phyloP scores from a whole-genome alignment of 2,329 filamentous ascomycete species.

The Hymenoscyphus salicellus region DNA sequence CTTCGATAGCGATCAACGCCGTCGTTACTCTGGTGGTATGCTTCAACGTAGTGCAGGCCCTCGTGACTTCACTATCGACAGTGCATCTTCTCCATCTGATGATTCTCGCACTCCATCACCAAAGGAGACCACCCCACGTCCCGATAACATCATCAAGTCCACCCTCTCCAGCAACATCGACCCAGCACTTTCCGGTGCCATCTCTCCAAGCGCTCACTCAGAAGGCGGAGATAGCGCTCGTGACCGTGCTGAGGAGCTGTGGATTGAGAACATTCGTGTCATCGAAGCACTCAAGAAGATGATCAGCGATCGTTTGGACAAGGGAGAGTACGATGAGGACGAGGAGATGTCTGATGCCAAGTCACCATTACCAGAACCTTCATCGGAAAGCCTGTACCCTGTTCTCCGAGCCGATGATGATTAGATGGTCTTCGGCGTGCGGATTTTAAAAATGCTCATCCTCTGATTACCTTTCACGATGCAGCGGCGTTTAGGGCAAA shows the following conservation, averaged over 20 bases:
- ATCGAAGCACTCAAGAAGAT: slow-evolving; percentile 61
- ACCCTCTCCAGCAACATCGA: slow-evolving; percentile 33
- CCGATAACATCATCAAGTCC: slow-evolving; percentile 44
- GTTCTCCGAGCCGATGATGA: slow-evolving; percentile 15
- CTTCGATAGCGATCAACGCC: slow-evolving; percentile 61
- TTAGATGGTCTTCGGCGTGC: slow-evolving; percentile 1
- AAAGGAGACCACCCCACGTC: slow-evolving; percentile 30
- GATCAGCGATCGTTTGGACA: slow-evolving; percentile 55
- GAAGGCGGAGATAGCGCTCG: slow-evolving; percentile 51
- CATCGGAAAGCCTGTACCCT: slow-evolving; percentile 19
- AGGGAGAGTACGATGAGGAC: slow-evolving; percentile 49
- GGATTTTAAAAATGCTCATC: slow-evolving; percentile 4
- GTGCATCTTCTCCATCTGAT: slow-evolving; percentile 22
- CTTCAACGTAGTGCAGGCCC: slow-evolving; percentile 56
- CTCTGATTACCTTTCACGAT: slow-evolving; percentile 1
- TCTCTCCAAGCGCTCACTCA: slow-evolving; percentile 55
- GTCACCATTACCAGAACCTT: slow-evolving; percentile 9
- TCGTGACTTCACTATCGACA: slow-evolving; percentile 37
- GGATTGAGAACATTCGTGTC: slow-evolving; percentile 64
- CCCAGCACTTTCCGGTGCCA: slow-evolving; percentile 39
- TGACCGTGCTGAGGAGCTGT: slow-evolving; percentile 61
- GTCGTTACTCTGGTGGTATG: slow-evolving; percentile 65
- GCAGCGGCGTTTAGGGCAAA: slow-evolving; percentile 1
- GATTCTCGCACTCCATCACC: slow-evolving; percentile 30
- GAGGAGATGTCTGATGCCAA: slow-evolving; percentile 22